Evolutionary conservation across 2,329 filamentous ascomycete species (phyloP).

Genomic region (Xenosphaeropsis pyriputrescens): DNA sequence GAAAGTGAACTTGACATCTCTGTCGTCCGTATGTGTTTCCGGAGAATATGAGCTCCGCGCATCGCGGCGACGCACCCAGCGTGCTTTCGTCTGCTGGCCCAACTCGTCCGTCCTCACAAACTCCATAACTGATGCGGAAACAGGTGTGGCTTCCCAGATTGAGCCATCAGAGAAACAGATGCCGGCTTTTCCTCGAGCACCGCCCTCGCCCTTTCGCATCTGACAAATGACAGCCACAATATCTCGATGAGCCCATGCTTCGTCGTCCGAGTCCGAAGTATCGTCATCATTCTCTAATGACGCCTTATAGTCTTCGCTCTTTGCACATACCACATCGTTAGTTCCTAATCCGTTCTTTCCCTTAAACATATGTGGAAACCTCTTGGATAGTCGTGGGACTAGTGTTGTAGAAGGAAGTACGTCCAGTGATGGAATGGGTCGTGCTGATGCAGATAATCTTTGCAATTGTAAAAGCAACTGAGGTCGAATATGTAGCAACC

Average conservation of each 20-base stretch:
- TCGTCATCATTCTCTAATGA: slow-evolving; percentile 39
- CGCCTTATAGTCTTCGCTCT: slow-evolving; percentile 49
- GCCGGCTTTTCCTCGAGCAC: slow-evolving; percentile 26
- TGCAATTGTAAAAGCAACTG: slow-evolving; percentile 60
- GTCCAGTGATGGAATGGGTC: slow-evolving; percentile 56
- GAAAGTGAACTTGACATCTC: slow-evolving; percentile 53
- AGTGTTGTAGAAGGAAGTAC: slow-evolving; percentile 57
- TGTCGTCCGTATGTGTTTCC: slow-evolving; percentile 7
- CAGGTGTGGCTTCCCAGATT: slow-evolving; percentile 38
- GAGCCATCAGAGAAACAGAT: slow-evolving; percentile 52
- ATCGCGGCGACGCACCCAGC: slow-evolving; percentile 44
- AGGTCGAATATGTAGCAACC: slow-evolving; percentile 46
- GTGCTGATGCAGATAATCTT: slow-evolving; percentile 39
- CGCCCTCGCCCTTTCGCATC: slow-evolving; percentile 35
- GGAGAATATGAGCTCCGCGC: slow-evolving; percentile 9
- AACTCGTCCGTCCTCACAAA: slow-evolving; percentile 39
- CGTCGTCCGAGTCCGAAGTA: slow-evolving; percentile 31
- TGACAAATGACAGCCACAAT: slow-evolving; percentile 59
- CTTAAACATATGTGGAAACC: slow-evolving; percentile 48
- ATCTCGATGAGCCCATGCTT: slow-evolving; percentile 31
- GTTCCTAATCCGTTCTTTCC: slow-evolving; percentile 48
- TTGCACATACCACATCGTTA: slow-evolving; percentile 57
- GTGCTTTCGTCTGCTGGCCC: slow-evolving; percentile 42
- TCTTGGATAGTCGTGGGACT: slow-evolving; percentile 41
- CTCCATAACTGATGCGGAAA: slow-evolving; percentile 45